Conservation (phyloP, 345 rosid species). For the Eucalyptus coolabah region DNA sequence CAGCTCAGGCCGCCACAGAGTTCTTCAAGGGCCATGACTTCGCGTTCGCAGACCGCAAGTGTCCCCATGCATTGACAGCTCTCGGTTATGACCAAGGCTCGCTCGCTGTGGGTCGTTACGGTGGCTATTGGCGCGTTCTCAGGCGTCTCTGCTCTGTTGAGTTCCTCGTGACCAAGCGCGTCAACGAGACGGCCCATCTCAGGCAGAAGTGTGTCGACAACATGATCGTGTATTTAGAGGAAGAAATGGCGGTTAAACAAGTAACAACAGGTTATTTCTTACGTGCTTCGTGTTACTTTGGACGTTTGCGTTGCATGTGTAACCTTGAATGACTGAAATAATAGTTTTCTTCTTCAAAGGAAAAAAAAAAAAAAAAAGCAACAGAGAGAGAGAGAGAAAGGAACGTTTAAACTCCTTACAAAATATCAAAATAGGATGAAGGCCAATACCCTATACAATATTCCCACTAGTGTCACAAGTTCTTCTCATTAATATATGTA, state of each 20-base stretch:
- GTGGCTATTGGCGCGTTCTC: background rate
- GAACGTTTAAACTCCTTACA: background rate
- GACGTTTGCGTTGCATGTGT: background rate
- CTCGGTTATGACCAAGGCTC: background rate
- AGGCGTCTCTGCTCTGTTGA: background rate
- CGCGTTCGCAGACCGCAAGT: background rate
- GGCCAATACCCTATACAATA: background rate
- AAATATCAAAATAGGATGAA: background rate
- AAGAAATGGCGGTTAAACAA: background rate
- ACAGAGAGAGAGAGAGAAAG: background rate
- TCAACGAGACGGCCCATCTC: background rate
- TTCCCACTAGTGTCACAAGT: background rate
- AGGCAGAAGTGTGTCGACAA: background rate
- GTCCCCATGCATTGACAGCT: background rate
- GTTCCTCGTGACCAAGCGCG: background rate
- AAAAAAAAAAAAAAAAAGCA: background rate
- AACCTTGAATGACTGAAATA: background rate
- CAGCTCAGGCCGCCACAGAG: background rate
- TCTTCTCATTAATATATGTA: too few relatives aligned
- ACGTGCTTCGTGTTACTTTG: background rate
- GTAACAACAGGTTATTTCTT: background rate
- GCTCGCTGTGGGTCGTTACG: background rate
- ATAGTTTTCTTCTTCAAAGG: background rate
- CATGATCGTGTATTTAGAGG: background rate
- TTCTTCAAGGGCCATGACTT: background rate